These are phyloP conservation scores for Trametes maxima DNA, from an alignment of 768 basidiomycete species.

Conservation along the genomic window DNA sequence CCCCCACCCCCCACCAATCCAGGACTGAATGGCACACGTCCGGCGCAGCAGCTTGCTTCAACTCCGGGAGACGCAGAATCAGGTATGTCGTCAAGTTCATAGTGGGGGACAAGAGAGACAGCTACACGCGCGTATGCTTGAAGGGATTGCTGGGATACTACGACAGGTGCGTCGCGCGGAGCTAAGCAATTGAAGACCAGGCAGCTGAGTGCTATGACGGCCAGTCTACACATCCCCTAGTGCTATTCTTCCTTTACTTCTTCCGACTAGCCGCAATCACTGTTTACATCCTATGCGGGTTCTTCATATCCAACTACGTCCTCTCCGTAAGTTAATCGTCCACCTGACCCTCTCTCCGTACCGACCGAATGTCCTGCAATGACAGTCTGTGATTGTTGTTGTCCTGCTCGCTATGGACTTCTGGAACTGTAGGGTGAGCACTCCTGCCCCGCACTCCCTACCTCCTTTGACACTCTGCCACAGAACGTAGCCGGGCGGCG, in stretches of 20 bases:
- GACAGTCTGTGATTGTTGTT: conserved; percentile 86
- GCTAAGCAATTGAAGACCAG: not conserved
- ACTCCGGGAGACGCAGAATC: conserved; percentile 73
- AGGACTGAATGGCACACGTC: conserved; percentile 43
- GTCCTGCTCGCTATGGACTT: conserved; percentile 96
- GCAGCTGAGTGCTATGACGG: not conserved
- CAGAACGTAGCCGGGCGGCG: conserved; percentile 94
- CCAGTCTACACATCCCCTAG: conserved; percentile 79
- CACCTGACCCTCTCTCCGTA: not conserved
- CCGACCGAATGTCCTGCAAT: conserved; percentile 5
- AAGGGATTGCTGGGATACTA: conserved; percentile 68
- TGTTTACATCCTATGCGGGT: conserved; percentile 92
- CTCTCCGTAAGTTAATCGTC: conserved; percentile 66
- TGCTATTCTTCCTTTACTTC: conserved; percentile 85
- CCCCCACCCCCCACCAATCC: conserved; percentile 45
- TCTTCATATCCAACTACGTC: conserved; percentile 89
- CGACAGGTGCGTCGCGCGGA: conserved; percentile 55
- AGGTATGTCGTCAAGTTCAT: conserved; percentile 45
- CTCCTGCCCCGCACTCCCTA: not conserved
- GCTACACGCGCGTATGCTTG: not conserved
- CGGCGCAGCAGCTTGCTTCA: conserved; percentile 50
- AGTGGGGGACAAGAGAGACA: not conserved
- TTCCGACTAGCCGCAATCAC: conserved; percentile 88
- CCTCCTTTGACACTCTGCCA: conserved; percentile 2
- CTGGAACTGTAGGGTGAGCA: conserved; percentile 92